Conservation (phyloP, 768 basidiomycete species). For the Amanita phalloides region DNA sequence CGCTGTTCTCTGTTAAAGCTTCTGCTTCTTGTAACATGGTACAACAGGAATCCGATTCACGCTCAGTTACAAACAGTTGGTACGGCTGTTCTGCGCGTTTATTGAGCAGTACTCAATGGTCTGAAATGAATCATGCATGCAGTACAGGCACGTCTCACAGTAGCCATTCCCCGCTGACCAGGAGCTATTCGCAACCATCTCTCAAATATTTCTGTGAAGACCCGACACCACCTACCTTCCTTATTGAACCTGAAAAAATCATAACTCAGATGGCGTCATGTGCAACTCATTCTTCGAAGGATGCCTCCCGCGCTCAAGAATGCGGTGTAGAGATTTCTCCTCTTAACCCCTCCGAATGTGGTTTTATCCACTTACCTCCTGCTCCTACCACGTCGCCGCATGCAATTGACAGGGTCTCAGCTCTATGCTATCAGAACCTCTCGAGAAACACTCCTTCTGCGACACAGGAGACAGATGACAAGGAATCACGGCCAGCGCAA, state of each 20-base stretch:
- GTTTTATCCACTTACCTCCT: slow-evolving; percentile 31
- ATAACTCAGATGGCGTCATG: too few species aligned
- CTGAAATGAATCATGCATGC: not conserved
- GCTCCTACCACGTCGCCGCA: slow-evolving; percentile 10
- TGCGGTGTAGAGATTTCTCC: slow-evolving; percentile 11
- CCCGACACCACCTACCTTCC: not conserved
- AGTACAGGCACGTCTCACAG: not conserved
- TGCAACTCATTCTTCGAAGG: too few species aligned
- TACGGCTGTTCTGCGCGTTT: not conserved
- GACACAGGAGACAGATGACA: not conserved
- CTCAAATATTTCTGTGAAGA: not conserved
- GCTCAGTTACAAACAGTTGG: not conserved
- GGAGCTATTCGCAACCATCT: not conserved
- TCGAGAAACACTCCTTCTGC: not conserved
- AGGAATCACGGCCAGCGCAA: not conserved
- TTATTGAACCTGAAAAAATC: not conserved
- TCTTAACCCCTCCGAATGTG: slow-evolving; percentile 29
- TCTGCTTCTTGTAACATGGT: not conserved
- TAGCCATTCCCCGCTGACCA: not conserved
- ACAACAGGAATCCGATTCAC: not conserved
- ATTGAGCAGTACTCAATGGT: not conserved
- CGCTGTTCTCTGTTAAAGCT: not conserved
- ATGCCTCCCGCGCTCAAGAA: not conserved
- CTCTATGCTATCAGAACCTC: not conserved
- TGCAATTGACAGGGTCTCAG: not conserved